phyloP scores from a whole-genome alignment of 1,284 basidiomycete species.

The Melampsora abietis-canadensis region DNA sequence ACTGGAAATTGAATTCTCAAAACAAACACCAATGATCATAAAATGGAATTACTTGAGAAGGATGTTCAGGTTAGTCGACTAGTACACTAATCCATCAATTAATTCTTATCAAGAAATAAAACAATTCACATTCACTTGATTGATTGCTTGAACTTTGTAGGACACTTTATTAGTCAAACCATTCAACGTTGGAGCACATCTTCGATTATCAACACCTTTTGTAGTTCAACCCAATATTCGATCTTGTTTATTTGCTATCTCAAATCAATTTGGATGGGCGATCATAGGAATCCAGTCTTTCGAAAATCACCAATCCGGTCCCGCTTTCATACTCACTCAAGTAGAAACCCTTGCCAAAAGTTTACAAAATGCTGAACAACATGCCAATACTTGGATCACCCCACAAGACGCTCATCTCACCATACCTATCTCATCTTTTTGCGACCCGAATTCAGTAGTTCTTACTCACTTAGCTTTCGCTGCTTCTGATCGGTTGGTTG shows the following conservation, averaged over 20 bases:
- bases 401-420: background rate
- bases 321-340: conserved; percentile 19
- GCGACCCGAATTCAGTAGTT: conserved; percentile 8
- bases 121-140: background rate
- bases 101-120: background rate
- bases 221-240: background rate
- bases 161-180: conserved; percentile 14
- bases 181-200: conserved; percentile 11
- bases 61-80: too few species aligned
- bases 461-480: conserved; percentile 40
- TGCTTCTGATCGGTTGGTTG: conserved; percentile 32
- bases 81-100: too few species aligned
- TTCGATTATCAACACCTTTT: conserved; percentile 14
- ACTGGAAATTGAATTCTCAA: too few species aligned
- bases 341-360: conserved; percentile 6
- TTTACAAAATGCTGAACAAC: conserved; percentile 11
- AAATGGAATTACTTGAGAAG: conserved; percentile 1
- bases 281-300: conserved; percentile 12
- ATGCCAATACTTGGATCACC: background rate
- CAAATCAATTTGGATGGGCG: conserved; percentile 39
- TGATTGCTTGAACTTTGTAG: background rate
- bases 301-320: background rate
- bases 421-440: conserved; percentile 11
- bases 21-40: background rate
- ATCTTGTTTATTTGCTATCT: conserved; percentile 27